A percentile compares a stretch with the other conserved stretches of the same genome.
Evolutionary conservation across 805 yeast genomes (phyloP).

Genomic region (Ogataea pignaliae): DNA sequence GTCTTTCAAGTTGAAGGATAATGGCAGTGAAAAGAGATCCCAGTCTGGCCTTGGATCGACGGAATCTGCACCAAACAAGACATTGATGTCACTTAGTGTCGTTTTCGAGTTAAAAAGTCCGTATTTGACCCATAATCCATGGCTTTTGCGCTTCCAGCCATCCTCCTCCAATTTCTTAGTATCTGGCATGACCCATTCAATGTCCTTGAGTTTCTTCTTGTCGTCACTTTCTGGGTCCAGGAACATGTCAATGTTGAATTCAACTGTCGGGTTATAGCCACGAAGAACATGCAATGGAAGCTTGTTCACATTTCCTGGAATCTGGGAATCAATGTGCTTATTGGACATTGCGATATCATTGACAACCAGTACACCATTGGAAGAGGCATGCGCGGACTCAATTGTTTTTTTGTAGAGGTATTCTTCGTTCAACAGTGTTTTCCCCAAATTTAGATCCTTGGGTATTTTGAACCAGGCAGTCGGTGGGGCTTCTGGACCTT

Average conservation of each 20-base stretch:
- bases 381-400: conserved; percentile 4
- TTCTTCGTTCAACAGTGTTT: conserved; percentile 7
- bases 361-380: conserved; percentile 1
- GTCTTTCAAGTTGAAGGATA: conserved; percentile 13
- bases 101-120: conserved; percentile 33
- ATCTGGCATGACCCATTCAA: conserved; percentile 4
- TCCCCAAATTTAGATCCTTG: conserved; percentile 18
- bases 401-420: conserved; percentile 14
- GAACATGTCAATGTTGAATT: neutral
- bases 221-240: conserved; percentile 1
- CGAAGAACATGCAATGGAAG: conserved; percentile 7
- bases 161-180: conserved; percentile 29
- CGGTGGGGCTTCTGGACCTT: neutral
- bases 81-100: conserved; percentile 56
- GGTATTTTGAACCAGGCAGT: conserved; percentile 16
- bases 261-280: conserved; percentile 4
- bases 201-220: neutral
- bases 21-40: conserved; percentile 33
- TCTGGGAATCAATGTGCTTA: conserved; percentile 6
- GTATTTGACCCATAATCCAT: conserved; percentile 59
- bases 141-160: conserved; percentile 44
- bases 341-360: conserved; percentile 13
- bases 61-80: conserved; percentile 68
- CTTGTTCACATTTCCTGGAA: conserved; percentile 1
- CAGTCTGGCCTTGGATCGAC: conserved; percentile 77